phyloP scores from a whole-genome alignment of 352 stramenopile genomes.

The Globisporangium sylvaticum region DNA sequence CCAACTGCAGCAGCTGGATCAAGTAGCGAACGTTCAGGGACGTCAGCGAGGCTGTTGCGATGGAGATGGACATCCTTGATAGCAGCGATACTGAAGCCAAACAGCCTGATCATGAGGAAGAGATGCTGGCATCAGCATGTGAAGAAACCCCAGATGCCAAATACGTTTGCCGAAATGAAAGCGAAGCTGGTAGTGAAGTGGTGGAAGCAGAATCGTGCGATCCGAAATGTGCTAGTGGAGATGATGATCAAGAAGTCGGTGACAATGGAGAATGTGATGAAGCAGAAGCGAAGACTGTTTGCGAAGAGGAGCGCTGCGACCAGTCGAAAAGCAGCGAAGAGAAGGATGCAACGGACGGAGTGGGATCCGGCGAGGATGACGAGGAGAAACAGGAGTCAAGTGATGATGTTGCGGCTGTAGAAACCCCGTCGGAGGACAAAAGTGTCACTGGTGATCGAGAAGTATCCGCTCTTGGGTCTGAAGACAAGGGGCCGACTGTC shows the following conservation, averaged over 20 bases:
- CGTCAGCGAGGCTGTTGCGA: not conserved
- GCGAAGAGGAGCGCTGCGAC: not conserved
- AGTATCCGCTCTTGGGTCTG: no score
- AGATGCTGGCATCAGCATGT: not conserved
- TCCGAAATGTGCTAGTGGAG: not conserved
- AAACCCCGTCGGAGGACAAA: not conserved
- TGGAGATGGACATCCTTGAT: not conserved
- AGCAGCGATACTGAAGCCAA: not conserved
- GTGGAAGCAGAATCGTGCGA: not conserved
- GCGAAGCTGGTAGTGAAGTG: not conserved
- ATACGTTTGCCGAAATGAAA: not conserved
- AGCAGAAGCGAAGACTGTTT: not conserved
- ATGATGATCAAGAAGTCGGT: no score
- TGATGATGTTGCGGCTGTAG: not conserved
- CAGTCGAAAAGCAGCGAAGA: not conserved
- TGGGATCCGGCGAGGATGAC: not conserved
- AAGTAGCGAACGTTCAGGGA: not conserved
- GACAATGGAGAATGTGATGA: not conserved
- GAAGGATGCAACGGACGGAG: not conserved
- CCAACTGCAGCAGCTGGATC: not conserved
- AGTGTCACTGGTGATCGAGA: not conserved
- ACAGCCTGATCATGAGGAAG: not conserved
- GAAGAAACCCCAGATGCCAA: not conserved
- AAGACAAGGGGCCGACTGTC: no score
- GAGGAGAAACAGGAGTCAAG: not conserved